Percentiles rank a stretch among this genome's conserved stretches.
Conservation (phyloP, 176 grass and related monocot species). For the Cenchrus purpureus region DNA sequence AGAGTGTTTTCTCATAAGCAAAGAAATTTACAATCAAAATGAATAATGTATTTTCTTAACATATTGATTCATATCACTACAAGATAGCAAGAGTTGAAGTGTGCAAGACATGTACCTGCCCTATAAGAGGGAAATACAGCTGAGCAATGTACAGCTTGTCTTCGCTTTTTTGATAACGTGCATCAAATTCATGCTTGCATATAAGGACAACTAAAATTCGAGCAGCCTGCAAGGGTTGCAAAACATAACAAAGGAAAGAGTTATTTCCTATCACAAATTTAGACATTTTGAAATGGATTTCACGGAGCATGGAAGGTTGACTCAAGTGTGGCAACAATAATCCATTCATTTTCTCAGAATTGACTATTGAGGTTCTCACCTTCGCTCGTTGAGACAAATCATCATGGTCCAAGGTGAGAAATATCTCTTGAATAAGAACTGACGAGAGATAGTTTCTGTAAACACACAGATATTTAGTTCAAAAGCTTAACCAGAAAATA, state of each 20-base stretch:
- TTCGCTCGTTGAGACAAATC: conserved; percentile 94
- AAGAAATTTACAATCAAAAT: conserved; percentile 29
- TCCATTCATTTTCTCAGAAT: neutral
- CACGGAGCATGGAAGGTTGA: neutral
- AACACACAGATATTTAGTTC: conserved; percentile 22
- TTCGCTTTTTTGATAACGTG: conserved; percentile 91
- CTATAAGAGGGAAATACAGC: conserved; percentile 95
- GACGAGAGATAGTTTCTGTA: conserved; percentile 96
- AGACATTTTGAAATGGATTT: neutral
- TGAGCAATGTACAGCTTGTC: conserved; percentile 98
- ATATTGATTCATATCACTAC: conserved; percentile 13
- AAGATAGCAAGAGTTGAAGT: conserved; percentile 24
- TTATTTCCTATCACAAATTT: conserved; percentile 22
- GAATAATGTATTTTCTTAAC: neutral
- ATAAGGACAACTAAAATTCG: conserved; percentile 92
- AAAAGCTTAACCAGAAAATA: conserved; percentile 1
- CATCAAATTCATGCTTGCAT: conserved; percentile 99
- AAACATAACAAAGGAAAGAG: conserved; percentile 30
- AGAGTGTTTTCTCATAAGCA: conserved; percentile 30
- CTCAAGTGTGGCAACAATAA: neutral
- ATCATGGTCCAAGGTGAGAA: conserved; percentile 99
- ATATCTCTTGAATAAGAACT: conserved; percentile 99
- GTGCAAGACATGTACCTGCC: conserved; percentile 58
- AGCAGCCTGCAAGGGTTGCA: conserved; percentile 69
- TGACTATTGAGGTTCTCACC: conserved; percentile 51